These are phyloP conservation scores for Diaporthe ampelina DNA, from an alignment of 2,329 filamentous ascomycete species.

Conservation along the genomic window DNA sequence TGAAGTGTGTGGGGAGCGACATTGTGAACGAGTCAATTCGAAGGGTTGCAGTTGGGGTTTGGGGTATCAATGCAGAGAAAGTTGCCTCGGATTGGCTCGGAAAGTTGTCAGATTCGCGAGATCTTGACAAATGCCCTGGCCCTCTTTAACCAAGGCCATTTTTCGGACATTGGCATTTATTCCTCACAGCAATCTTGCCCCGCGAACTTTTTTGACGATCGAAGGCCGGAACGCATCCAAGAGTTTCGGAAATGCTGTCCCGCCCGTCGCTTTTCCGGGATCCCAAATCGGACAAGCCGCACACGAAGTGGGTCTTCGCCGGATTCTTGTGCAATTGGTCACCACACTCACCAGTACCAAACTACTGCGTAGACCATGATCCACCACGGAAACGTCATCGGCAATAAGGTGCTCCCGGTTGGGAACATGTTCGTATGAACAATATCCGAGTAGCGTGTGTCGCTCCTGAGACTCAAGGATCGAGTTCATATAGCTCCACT, in stretches of 20 bases:
- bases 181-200: neutral
- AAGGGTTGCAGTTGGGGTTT: neutral
- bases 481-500: slow-evolving; percentile 11
- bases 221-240: neutral
- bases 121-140: neutral
- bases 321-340: slow-evolving; percentile 16
- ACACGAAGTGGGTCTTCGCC: neutral
- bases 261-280: neutral
- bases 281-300: neutral
- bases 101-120: neutral
- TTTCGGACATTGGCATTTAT: neutral
- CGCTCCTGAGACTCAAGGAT: neutral
- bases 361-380: neutral
- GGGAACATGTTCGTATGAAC: neutral
- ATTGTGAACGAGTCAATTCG: neutral
- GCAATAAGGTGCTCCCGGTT: neutral
- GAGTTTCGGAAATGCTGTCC: slow-evolving; percentile 1
- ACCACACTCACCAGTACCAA: neutral
- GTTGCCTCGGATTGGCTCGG: slow-evolving; percentile 4
- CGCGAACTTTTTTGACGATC: neutral
- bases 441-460: neutral
- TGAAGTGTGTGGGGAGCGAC: slow-evolving; percentile 46
- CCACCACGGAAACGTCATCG: slow-evolving; percentile 15
- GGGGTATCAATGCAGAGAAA: neutral
- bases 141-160: slow-evolving; percentile 15